phyloP scores from a whole-genome alignment of 345 rosid genomes.

The Brassica incana region DNA sequence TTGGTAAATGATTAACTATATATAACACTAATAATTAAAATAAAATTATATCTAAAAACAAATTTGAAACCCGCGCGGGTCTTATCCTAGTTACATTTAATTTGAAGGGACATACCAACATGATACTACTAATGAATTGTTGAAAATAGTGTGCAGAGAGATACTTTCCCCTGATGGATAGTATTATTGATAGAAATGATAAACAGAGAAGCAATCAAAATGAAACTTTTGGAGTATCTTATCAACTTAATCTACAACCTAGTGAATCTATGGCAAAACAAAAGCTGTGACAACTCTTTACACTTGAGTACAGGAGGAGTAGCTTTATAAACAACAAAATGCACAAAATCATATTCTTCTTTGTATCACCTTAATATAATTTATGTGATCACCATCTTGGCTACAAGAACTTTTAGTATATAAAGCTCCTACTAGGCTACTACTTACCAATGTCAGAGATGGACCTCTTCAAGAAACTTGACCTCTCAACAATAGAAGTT shows the following conservation, averaged over 20 bases:
- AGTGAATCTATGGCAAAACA: neutral
- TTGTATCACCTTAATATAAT: neutral
- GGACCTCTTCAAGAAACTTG: slow-evolving; percentile 59
- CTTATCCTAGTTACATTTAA: neutral
- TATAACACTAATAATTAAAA: too few species aligned
- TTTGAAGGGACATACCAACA: neutral
- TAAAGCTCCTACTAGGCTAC: slow-evolving; percentile 11
- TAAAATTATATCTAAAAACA: too few species aligned
- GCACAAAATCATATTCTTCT: neutral
- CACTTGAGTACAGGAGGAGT: slow-evolving; percentile 3
- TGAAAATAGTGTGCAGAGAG: neutral
- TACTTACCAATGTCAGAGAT: slow-evolving; percentile 59
- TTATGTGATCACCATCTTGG: neutral
- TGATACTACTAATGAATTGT: neutral
- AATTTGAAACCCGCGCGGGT: too few species aligned
- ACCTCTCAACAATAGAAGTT: slow-evolving; percentile 47
- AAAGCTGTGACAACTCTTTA: slow-evolving; percentile 15
- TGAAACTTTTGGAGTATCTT: too few species aligned
- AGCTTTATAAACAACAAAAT: neutral
- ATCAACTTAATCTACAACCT: too few species aligned
- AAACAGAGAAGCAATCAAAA: too few species aligned
- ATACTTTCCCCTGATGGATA: neutral
- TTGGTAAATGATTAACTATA: too few species aligned
- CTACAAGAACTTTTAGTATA: slow-evolving; percentile 6
- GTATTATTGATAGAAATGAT: too few species aligned